phyloP scores from a whole-genome alignment of 2,329 filamentous ascomycete species.

The Blastomyces emzantsi region DNA sequence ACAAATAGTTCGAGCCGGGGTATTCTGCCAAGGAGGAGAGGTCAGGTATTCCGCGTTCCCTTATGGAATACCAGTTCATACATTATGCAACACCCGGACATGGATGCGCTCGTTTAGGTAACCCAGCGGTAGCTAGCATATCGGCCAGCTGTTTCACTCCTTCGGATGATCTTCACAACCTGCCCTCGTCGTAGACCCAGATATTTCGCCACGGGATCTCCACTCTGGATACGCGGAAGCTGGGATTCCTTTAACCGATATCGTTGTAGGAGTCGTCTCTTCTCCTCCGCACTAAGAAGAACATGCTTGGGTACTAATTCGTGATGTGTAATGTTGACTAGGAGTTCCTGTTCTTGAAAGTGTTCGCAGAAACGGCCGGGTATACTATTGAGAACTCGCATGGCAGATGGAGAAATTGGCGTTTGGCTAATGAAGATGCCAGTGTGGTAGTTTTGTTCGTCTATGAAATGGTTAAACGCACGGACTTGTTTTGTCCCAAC shows the following conservation, averaged over 20 bases:
- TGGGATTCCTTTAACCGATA: slow-evolving; percentile 98
- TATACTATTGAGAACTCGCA: slow-evolving; percentile 74
- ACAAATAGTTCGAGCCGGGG: background rate
- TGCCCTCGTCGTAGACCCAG: slow-evolving; percentile 82
- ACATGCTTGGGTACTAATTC: slow-evolving; percentile 94
- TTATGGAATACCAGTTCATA: background rate
- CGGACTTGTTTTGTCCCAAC: slow-evolving; percentile 92
- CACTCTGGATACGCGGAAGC: slow-evolving; percentile 80
- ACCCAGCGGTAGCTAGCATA: slow-evolving; percentile 90
- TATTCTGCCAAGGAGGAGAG: background rate
- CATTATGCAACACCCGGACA: background rate
- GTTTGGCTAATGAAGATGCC: slow-evolving; percentile 84
- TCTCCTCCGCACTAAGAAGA: slow-evolving; percentile 81
- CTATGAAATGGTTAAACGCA: slow-evolving; percentile 73
- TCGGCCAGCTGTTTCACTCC: slow-evolving; percentile 86
- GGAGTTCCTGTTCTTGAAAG: slow-evolving; percentile 88
- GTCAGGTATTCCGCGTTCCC: background rate
- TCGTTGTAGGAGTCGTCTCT: slow-evolving; percentile 70
- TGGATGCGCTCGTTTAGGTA: slow-evolving; percentile 26
- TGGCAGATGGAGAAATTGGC: slow-evolving; percentile 73
- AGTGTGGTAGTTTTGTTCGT: slow-evolving; percentile 71
- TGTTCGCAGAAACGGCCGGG: slow-evolving; percentile 78
- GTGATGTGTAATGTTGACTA: slow-evolving; percentile 98
- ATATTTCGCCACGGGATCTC: slow-evolving; percentile 88
- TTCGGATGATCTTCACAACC: slow-evolving; percentile 97